These are phyloP conservation scores for Colletotrichum noveboracense DNA, from an alignment of 2,329 filamentous ascomycete species.

Conservation along the genomic window DNA sequence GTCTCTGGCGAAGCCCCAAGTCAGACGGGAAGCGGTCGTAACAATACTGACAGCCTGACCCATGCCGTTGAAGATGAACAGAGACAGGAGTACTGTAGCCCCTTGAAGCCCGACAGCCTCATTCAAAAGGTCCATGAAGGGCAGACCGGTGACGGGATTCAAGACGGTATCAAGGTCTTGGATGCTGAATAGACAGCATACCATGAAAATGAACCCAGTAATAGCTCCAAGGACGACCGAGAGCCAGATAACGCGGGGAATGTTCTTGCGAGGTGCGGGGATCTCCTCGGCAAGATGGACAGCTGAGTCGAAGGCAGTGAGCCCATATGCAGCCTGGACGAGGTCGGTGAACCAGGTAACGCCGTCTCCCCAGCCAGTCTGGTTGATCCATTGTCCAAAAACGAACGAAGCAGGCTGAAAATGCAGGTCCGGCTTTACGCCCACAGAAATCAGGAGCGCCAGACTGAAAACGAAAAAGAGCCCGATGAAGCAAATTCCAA, in stretches of 20 bases:
- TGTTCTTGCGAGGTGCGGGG: conserved; percentile 54
- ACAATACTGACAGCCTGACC: conserved; percentile 57
- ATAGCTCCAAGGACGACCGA: conserved; percentile 54
- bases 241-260: conserved; percentile 56
- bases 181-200: conserved; percentile 56
- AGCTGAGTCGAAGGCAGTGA: conserved; percentile 63
- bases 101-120: conserved; percentile 41
- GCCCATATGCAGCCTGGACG: conserved; percentile 60
- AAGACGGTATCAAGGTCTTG: conserved; percentile 48
- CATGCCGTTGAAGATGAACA: conserved; percentile 62
- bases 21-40: conserved; percentile 56
- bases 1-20: conserved; percentile 61
- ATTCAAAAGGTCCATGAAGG: conserved; percentile 54
- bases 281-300: conserved; percentile 66
- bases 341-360: conserved; percentile 65
- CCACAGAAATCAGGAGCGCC: conserved; percentile 58
- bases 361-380: conserved; percentile 57
- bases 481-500: conserved; percentile 55
- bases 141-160: conserved; percentile 42
- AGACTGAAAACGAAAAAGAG: conserved; percentile 58
- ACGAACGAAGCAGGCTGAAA: conserved; percentile 58
- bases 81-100: conserved; percentile 48
- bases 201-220: conserved; percentile 56
- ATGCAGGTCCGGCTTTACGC: conserved; percentile 43
- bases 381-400: conserved; percentile 56